phyloP scores from a whole-genome alignment of 495 filamentous ascomycete species.

The Elaphomyces granulatus region DNA sequence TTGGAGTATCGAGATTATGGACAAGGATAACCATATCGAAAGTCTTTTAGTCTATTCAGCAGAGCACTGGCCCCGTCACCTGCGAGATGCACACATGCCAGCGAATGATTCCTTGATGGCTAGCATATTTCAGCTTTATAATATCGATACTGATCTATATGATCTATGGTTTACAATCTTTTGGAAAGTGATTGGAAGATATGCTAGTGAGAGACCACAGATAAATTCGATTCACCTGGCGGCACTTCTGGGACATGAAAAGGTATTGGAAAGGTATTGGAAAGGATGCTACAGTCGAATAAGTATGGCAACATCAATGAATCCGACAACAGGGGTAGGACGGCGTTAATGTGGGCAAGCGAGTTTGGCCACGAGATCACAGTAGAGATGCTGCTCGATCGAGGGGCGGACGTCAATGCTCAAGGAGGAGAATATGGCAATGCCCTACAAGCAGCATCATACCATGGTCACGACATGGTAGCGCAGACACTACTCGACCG shows the following conservation, averaged over 20 bases:
- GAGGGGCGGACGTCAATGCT: constrained; percentile 10
- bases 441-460: constrained; percentile 2
- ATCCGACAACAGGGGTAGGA: constrained; percentile 4
- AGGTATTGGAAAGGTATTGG: constrained; percentile 6
- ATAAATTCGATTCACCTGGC: constrained; percentile 9
- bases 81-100: constrained; percentile 6
- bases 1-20: too few relatives aligned
- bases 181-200: constrained; percentile 5
- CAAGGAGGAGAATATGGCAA: constrained; percentile 1
- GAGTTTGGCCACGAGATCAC: constrained; percentile 11
- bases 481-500: constrained; percentile 3
- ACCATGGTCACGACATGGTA: constrained; percentile 1
- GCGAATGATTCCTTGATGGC: not conserved
- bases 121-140: constrained; percentile 8
- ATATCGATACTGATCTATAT: constrained; percentile 2
- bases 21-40: constrained; percentile 3
- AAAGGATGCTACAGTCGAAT: constrained; percentile 3
- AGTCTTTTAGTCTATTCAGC: constrained; percentile 15
- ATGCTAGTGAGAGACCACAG: not conserved
- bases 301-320: constrained; percentile 4
- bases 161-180: constrained; percentile 10
- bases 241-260: constrained; percentile 11
- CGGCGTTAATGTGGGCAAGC: constrained; percentile 13
- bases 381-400: constrained; percentile 11
- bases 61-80: constrained; percentile 15